Conservation (phyloP, 257 asterid genomes). For the Penstemon davidsonii region DNA sequence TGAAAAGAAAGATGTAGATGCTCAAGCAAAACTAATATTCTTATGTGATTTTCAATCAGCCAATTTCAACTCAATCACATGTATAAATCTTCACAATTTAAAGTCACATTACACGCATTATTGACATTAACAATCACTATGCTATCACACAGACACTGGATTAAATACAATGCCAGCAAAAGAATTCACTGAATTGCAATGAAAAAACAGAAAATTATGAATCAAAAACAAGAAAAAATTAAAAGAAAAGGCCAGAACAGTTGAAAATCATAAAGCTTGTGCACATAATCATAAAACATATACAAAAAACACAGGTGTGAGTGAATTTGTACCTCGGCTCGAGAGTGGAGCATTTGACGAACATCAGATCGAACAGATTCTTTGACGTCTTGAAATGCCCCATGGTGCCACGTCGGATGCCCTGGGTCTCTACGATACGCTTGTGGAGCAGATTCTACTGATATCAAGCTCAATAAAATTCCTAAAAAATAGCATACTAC, state of each 20-base stretch:
- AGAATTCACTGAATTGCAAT: neutral
- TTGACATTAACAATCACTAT: too few relatives aligned
- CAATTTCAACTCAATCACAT: neutral
- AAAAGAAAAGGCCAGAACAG: neutral
- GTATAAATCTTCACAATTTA: too few relatives aligned
- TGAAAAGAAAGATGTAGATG: neutral
- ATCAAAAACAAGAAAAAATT: too few relatives aligned
- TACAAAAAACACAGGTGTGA: neutral
- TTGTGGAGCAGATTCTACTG: slow-evolving; percentile 59
- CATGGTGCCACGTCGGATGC: slow-evolving; percentile 97
- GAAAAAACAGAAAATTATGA: neutral
- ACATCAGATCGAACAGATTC: slow-evolving; percentile 88
- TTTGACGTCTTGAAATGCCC: slow-evolving; percentile 92
- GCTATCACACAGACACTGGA: too few relatives aligned
- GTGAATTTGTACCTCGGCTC: slow-evolving; percentile 70
- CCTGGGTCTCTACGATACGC: slow-evolving; percentile 95
- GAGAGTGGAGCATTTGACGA: slow-evolving; percentile 91
- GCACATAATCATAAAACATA: neutral
- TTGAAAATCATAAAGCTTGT: neutral
- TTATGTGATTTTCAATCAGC: neutral
- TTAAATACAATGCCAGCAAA: too few relatives aligned
- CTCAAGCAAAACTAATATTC: neutral
- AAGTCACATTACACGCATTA: too few relatives aligned
- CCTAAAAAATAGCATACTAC: slow-evolving; percentile 32
- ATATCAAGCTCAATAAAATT: slow-evolving; percentile 42